phyloP scores from a whole-genome alignment of 139 green algal genomes.

The Haematococcus sp. region DNA sequence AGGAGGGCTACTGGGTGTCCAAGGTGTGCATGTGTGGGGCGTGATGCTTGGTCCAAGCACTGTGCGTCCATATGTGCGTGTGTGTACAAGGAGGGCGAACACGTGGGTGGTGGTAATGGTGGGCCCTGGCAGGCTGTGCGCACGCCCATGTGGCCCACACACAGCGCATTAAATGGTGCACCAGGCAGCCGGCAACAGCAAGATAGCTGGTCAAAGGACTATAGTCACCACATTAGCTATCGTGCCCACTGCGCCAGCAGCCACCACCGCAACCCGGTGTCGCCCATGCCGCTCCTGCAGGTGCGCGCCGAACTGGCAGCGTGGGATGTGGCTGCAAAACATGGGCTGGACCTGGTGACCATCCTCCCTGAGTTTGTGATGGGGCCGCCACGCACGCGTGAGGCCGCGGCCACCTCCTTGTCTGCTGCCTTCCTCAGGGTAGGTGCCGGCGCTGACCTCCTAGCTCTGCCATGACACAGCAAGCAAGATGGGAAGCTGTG shows the following conservation, averaged over 20 bases:
- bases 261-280: no score
- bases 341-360: conserved; percentile 60
- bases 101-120: background rate
- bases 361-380: conserved; percentile 78
- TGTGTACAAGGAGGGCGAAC: background rate
- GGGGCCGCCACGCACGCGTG: conserved; percentile 44
- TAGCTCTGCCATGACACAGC: background rate
- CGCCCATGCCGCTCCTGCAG: no score
- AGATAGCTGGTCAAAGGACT: no score
- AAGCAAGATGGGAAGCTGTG: no score
- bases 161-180: no score
- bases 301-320: conserved; percentile 63
- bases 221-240: no score
- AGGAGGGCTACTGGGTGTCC: conserved; percentile 70
- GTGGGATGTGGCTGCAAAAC: conserved; percentile 52
- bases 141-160: no score
- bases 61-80: no score
- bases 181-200: no score
- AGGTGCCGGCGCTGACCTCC: background rate
- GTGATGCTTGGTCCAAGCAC: background rate
- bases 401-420: background rate
- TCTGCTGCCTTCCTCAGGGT: conserved; percentile 21
- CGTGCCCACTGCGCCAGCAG: no score
- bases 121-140: background rate
- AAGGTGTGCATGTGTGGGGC: conserved; percentile 48